These are phyloP conservation scores for Fraxinus anomala DNA, from an alignment of 257 asterid genomes.

Conservation along the genomic window DNA sequence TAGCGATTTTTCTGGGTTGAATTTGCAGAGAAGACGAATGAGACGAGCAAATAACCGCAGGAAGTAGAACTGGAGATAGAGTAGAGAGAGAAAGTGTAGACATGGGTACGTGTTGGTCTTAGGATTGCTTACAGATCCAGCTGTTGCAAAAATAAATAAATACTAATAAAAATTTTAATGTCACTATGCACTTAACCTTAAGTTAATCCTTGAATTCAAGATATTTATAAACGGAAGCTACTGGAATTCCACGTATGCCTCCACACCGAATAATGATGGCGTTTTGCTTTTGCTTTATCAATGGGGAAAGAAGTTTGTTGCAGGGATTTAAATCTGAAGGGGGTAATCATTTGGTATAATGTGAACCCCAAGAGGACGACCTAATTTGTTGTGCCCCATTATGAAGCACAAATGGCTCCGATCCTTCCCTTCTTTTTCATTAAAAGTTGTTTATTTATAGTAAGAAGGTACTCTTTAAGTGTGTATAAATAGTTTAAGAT, in stretches of 20 bases:
- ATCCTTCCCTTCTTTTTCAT: background rate
- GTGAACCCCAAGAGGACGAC: background rate
- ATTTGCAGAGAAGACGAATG: constrained; percentile 25
- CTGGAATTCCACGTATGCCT: background rate
- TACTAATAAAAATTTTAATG: too few relatives aligned
- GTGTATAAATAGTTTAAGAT: too few relatives aligned
- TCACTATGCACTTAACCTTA: background rate
- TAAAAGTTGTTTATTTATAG: background rate
- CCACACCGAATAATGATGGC: constrained; percentile 15
- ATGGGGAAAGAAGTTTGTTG: background rate
- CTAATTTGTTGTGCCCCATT: background rate
- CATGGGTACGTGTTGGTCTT: constrained; percentile 42
- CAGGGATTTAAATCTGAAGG: background rate
- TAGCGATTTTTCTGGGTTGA: constrained; percentile 15
- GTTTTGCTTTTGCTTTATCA: background rate
- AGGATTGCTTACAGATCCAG: constrained; percentile 25
- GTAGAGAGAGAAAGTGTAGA: constrained; percentile 42
- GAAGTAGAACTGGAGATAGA: constrained; percentile 33
- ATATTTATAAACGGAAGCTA: constrained; percentile 8
- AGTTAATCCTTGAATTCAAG: constrained; percentile 5
- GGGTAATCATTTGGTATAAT: background rate
- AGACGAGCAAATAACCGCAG: constrained; percentile 31
- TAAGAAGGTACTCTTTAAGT: too few relatives aligned
- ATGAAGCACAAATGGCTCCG: background rate
- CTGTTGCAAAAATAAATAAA: constrained; percentile 10